Conservation (phyloP, 257 asterid genomes). For the Knoxia roxburghii region DNA sequence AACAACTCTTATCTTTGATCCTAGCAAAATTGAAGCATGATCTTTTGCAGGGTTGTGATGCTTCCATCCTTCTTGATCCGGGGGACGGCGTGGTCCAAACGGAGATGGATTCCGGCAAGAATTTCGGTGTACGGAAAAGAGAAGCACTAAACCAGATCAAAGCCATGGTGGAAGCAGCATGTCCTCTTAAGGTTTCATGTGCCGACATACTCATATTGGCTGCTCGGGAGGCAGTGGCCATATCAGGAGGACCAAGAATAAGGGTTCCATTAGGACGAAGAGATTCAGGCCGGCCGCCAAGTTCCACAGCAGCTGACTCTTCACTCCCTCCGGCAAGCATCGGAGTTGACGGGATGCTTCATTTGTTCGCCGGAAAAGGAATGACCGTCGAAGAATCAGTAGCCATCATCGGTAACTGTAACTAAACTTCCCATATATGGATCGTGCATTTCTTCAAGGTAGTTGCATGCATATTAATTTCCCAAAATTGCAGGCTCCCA, state of each 20-base stretch:
- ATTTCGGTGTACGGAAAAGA: constrained; percentile 44
- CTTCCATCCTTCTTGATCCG: constrained; percentile 47
- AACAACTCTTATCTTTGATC: too few species aligned
- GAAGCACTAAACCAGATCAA: constrained; percentile 28
- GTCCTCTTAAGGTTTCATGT: constrained; percentile 51
- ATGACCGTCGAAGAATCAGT: constrained; percentile 48
- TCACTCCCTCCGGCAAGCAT: constrained; percentile 33
- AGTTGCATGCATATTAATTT: too few species aligned
- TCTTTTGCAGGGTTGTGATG: constrained; percentile 47
- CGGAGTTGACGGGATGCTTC: constrained; percentile 33
- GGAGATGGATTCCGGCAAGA: constrained; percentile 33
- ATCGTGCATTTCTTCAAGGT: too few species aligned
- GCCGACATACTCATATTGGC: constrained; percentile 48
- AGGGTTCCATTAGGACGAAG: constrained; percentile 46
- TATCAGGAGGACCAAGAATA: constrained; percentile 48
- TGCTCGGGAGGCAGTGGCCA: constrained; percentile 43
- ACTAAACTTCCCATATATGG: too few species aligned
- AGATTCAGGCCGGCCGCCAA: constrained; percentile 32
- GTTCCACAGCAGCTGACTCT: constrained; percentile 17
- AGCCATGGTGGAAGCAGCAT: constrained; percentile 32
- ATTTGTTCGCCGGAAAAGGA: constrained; percentile 27
- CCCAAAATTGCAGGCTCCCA: constrained; percentile 28
- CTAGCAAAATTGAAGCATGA: too few species aligned
- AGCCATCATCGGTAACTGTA: constrained; percentile 48
- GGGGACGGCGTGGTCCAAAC: constrained; percentile 1